phyloP scores from a whole-genome alignment of 345 rosid genomes.

The Gossypium australe region DNA sequence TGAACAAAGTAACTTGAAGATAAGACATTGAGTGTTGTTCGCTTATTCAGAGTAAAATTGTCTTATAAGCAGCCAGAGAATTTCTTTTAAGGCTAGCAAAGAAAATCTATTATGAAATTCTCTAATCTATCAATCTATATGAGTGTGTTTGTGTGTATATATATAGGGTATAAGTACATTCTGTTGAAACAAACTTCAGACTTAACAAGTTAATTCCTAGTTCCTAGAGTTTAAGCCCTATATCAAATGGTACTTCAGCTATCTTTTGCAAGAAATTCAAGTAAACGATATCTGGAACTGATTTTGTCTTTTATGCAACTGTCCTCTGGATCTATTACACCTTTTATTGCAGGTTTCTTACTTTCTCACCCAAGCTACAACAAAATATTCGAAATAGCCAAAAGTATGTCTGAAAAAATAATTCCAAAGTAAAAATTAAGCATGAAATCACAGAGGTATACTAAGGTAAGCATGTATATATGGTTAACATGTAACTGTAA shows the following conservation, averaged over 20 bases:
- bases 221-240: neutral
- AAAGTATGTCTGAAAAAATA: neutral
- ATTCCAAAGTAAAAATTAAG: neutral
- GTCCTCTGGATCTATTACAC: neutral
- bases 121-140: neutral
- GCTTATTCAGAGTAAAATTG: neutral
- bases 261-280: constrained; percentile 5
- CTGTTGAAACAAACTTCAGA: neutral
- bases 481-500: constrained; percentile 1
- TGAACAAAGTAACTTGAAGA: neutral
- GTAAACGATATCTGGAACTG: neutral
- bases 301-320: neutral
- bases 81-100: neutral
- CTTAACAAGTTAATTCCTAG: neutral
- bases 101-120: neutral
- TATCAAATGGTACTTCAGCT: neutral
- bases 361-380: neutral
- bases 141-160: neutral
- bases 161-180: neutral
- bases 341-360: neutral
- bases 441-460: neutral
- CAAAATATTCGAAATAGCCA: neutral
- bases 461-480: neutral
- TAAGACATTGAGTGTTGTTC: neutral
- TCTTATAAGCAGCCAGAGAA: neutral